Base-by-base conservation (phyloP, 2,329 filamentous ascomycete genomes). In the Piedraia hortae region DNA sequence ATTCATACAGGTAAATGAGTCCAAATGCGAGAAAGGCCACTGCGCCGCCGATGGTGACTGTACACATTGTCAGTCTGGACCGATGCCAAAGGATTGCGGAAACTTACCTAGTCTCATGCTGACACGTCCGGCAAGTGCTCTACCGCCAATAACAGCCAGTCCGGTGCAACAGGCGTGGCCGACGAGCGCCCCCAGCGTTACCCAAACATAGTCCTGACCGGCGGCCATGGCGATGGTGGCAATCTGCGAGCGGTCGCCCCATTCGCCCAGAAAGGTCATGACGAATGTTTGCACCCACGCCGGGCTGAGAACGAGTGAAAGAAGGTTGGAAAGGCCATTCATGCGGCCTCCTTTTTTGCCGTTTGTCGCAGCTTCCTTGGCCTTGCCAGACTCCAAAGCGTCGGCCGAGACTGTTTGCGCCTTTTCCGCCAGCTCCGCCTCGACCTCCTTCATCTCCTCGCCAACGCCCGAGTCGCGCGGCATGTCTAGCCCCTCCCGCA, bases 201-300 rank as follows among this genome's bases (percentile, higher is more conserved):
- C 85, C 73, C 78, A 91, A 82, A 82, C 93, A 46, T 93, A 97
- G 43, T 97, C 85, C 45, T 89, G 75, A 10, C 85, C 85, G 15
- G 85, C 82, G 21, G 85, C 85, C 85, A 97, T 97, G 24, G 85
- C 85, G 41, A 97, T 89, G 0, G 85, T 97, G 11, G 85, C 85
- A 38, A 97, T 93, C 50, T 97, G 85, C 43, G 75, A 89, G 34
- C 85, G 66, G 40, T 97, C 85, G 26, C 85, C 85, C 85, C 85
- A 97, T 46, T 97, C 85, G 18, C 85, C 85, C 14, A 97, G 51
- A 50, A 97, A 97, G 2, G 85, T 97, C 85, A 97, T 97, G 35
- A 88, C 63, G 42, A 97, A 97, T 0, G 85, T 97, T 48, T 93
- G 82, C 8, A 97, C 85, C 85, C 85, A 97, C 1, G 80, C 85